Evolutionary conservation across 257 asterid genomes (phyloP), one percentile per base, ranked within the genome.

Genomic region (Penstemon newberryi): DNA sequence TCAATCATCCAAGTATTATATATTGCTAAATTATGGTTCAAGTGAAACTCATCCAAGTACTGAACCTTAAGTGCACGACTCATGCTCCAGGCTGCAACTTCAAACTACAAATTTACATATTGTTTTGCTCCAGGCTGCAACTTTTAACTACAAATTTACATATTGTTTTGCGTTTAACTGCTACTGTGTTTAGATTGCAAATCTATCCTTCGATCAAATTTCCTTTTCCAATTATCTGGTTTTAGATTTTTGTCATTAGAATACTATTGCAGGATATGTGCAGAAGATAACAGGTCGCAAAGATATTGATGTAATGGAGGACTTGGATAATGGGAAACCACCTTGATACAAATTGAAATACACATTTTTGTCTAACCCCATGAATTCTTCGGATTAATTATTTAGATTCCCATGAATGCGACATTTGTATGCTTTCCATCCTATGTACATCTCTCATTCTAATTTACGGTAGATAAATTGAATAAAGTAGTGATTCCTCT

Each of bases 221-320:
- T 39, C 8, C 33, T 18, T 55, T 8, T 19, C 4, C 25, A 37
- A 2, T 5, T 51, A 51, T 53, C 42, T 15, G 61, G 37, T 10
- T 19, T 42, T 4, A 40, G 8, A 56, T 8, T 15, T 60, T 7
- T 55, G 63, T 63, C 59, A 50, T 39, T 12, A 55, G 42, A 37
- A 42, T 4, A 8, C 33, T 63, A 44, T 71, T 72, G 70, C 98
- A 92, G 98, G 97, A 76, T 90, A 83, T 73, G 97, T 88, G 76
- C 97, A 90, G 78, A 92, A 92, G 88, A 84, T 90, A 75, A 92
- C 98, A 7, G 79, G 86, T 47, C 95, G 94, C 46, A 66, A 39
- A 5, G 86, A 90, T 78, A 92, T 90, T 63, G 85, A 85, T 47
- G 89, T 92, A 76, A 88, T 92, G 98, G 97, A 85, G 73, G 96